Base-by-base conservation (phyloP, 495 filamentous ascomycete genomes). In the Sphaerosporella brunnea region DNA sequence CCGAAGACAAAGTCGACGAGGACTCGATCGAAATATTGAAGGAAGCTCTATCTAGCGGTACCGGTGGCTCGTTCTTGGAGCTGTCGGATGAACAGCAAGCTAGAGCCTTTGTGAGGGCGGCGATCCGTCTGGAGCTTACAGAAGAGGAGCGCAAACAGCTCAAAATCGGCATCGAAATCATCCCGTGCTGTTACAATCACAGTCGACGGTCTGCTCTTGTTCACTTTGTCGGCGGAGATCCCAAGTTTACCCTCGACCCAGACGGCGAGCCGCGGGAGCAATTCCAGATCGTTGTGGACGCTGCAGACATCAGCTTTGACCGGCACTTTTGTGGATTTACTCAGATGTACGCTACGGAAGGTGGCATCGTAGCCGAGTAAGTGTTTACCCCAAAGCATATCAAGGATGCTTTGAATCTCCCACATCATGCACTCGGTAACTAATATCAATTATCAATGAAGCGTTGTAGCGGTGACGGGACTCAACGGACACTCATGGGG, bases 351-450 rank as follows among this genome's bases (percentile, higher is more conserved):
- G 1, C 23, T 3, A 36, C 52, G 10, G 9, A 15, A 3, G 30
- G 20, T 9, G 9, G 32, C 20, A 51, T 54, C 15, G 34, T 28
- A 26, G 48, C 52, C 2, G 48, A 54, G 52, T 54, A 51, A 13
- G 43, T 23, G 11, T 43, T 23, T 23, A n/a, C n/a, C n/a, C n/a
- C n/a, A n/a, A n/a, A n/a, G n/a, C n/a, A n/a, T n/a, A n/a, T n/a
- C n/a, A n/a, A n/a, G 40, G 4, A 23, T 7, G 19, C 25, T 4
- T 19, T 26, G 11, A 19, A 38, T 38, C 18, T 5, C 15, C 5
- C 8, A 8, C 7, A 8, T 38, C 5, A 7, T 38, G 36, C 10
- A 38, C 18, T n/a, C n/a, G n/a, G n/a, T n/a, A 19, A 11, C 18
- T 38, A 38, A n/a, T 19, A 16, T 5, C 5, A 32, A 32, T 5